phyloP scores from a whole-genome alignment of 2,329 filamentous ascomycete genomes.

The Juglanconis juglandina region DNA sequence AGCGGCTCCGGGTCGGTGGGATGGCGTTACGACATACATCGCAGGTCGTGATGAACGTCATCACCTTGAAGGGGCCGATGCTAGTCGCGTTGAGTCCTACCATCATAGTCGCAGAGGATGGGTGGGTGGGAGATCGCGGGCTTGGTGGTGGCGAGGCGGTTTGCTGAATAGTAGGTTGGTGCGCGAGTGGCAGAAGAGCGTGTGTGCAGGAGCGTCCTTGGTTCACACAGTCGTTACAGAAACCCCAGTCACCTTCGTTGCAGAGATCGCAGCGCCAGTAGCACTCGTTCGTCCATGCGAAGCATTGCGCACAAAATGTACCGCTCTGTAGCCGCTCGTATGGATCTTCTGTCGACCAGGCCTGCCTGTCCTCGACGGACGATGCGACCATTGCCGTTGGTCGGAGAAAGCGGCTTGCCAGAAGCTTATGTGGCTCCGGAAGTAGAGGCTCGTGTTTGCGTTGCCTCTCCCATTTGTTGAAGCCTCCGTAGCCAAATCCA shows the following conservation, averaged over 20 bases:
- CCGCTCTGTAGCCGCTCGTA: conserved; percentile 68
- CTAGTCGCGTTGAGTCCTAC: conserved; percentile 43
- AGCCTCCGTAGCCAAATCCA: conserved; percentile 75
- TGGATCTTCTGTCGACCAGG: conserved; percentile 65
- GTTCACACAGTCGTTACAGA: conserved; percentile 84
- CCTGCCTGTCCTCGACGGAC: conserved; percentile 53
- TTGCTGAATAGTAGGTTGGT: conserved; percentile 39
- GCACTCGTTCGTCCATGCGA: conserved; percentile 71
- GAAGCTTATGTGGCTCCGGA: conserved; percentile 56
- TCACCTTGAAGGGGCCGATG: conserved; percentile 58
- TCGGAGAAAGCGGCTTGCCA: conserved; percentile 52
- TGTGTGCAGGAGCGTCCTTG: conserved; percentile 79
- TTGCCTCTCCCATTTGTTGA: conserved; percentile 60
- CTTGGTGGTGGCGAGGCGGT: conserved; percentile 35
- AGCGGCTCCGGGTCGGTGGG: conserved; percentile 63
- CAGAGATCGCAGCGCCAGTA: conserved; percentile 87
- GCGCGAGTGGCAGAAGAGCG: conserved; percentile 70
- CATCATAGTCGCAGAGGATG: conserved; percentile 45
- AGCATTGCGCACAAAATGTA: conserved; percentile 78
- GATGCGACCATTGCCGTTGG: conserved; percentile 45
- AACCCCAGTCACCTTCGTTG: conserved; percentile 93
- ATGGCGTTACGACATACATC: conserved; percentile 75
- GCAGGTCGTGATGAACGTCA: conserved; percentile 73
- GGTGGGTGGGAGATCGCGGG: conserved; percentile 39
- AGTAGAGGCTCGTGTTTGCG: conserved; percentile 37